These are phyloP conservation scores for Amauroascus niger DNA, from an alignment of 2,329 filamentous ascomycete species.

Conservation along the genomic window DNA sequence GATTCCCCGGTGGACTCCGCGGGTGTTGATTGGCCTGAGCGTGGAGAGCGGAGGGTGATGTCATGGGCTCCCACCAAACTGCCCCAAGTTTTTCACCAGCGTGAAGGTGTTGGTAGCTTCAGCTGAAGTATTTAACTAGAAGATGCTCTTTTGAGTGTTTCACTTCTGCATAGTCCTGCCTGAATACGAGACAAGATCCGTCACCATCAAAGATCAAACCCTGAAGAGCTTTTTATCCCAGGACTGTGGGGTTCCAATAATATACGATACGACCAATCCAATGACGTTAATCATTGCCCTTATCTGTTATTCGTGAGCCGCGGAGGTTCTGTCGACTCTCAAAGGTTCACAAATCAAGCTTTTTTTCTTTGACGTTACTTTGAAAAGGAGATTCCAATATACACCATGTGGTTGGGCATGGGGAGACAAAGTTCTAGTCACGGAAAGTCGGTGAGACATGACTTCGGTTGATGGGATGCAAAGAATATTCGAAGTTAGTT, in stretches of 20 bases:
- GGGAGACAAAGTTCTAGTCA: constrained; percentile 2
- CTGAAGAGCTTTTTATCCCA: background rate
- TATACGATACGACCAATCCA: background rate
- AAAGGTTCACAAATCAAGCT: constrained; percentile 6
- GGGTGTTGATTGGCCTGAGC: background rate
- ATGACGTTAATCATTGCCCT: background rate
- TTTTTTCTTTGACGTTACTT: background rate
- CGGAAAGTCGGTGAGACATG: constrained; percentile 7
- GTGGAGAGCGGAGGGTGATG: background rate
- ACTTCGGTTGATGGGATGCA: background rate
- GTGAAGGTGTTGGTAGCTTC: background rate
- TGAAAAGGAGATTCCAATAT: background rate
- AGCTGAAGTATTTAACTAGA: too few species aligned
- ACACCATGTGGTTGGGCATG: constrained; percentile 10
- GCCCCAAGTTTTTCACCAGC: background rate
- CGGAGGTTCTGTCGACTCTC: background rate
- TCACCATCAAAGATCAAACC: background rate
- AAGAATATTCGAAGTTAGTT: background rate
- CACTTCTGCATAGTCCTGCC: background rate
- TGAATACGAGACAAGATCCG: background rate
- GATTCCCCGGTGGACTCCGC: background rate
- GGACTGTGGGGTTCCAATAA: background rate
- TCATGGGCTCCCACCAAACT: background rate
- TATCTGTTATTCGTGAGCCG: background rate
- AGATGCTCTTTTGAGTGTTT: background rate